phyloP scores from a whole-genome alignment of 441 rosid genomes.

The Populus hybrid region DNA sequence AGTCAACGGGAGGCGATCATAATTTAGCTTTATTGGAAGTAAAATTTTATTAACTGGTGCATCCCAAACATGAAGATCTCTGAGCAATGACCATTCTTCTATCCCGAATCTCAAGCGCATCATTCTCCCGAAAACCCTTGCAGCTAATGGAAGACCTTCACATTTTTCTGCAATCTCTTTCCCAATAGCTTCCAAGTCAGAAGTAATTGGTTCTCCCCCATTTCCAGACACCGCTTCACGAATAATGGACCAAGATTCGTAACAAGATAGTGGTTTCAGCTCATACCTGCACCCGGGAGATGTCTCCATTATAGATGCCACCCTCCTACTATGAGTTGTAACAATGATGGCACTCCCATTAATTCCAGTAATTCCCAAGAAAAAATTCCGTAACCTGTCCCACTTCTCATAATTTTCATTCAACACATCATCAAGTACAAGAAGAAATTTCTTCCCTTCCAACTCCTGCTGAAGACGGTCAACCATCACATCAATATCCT shows the following conservation, averaged over 20 bases:
- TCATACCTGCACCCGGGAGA: not conserved
- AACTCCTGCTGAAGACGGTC: constrained; percentile 5
- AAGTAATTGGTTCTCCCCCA: not conserved
- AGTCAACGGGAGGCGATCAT: constrained; percentile 13
- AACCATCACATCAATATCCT: constrained; percentile 2
- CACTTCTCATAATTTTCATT: not conserved
- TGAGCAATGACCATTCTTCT: constrained; percentile 20
- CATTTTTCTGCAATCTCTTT: constrained; percentile 22
- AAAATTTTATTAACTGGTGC: not conserved
- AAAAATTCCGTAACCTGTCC: not conserved
- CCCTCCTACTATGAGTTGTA: constrained; percentile 19
- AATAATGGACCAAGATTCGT: constrained; percentile 27
- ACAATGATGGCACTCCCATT: constrained; percentile 17
- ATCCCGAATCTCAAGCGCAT: not conserved
- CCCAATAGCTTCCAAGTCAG: constrained; percentile 19
- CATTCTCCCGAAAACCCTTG: constrained; percentile 21
- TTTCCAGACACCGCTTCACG: constrained; percentile 3
- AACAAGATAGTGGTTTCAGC: not conserved
- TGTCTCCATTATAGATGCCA: constrained; percentile 4
- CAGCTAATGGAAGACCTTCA: constrained; percentile 28
- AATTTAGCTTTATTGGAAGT: constrained; percentile 11
- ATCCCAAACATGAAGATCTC: not conserved
- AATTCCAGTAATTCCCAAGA: constrained; percentile 3
- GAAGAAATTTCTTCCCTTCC: constrained; percentile 18
- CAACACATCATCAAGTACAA: constrained; percentile 38